A percentile compares a stretch with the other conserved stretches of the same genome.
Conservation (phyloP, 441 rosid genomes). For the Jatropha podagrica region DNA sequence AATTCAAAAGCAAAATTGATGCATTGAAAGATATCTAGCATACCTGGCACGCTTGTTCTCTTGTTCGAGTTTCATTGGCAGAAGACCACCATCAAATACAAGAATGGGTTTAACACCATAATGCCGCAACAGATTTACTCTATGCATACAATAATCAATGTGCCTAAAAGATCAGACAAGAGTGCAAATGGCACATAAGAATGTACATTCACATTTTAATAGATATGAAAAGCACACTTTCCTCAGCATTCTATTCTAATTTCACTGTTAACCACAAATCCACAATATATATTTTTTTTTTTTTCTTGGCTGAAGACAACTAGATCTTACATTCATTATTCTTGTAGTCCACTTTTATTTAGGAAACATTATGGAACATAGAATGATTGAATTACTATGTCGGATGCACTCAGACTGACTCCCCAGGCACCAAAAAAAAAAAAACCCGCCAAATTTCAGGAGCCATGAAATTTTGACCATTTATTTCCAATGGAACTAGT, state of each 20-base stretch:
- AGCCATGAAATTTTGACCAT: not conserved
- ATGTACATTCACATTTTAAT: not conserved
- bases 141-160: conserved; percentile 89
- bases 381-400: not conserved
- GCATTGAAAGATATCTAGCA: conserved; percentile 14
- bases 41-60: conserved; percentile 98
- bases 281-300: too few species aligned
- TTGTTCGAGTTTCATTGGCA: conserved; percentile 96
- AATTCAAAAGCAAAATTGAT: not conserved
- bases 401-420: not conserved
- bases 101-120: conserved; percentile 85
- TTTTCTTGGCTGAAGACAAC: not conserved
- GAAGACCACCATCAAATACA: conserved; percentile 90
- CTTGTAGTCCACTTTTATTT: not conserved
- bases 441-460: not conserved
- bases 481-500: not conserved
- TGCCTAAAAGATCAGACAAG: conserved; percentile 54
- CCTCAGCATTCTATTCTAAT: not conserved
- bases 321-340: not conserved
- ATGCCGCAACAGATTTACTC: conserved; percentile 85
- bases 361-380: not conserved
- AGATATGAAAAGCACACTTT: not conserved
- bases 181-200: conserved; percentile 8
- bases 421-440: not conserved
- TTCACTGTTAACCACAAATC: not conserved